Evolutionary conservation across 2,329 filamentous ascomycete species (phyloP).

Genomic region (Fusarium sarcochroum): DNA sequence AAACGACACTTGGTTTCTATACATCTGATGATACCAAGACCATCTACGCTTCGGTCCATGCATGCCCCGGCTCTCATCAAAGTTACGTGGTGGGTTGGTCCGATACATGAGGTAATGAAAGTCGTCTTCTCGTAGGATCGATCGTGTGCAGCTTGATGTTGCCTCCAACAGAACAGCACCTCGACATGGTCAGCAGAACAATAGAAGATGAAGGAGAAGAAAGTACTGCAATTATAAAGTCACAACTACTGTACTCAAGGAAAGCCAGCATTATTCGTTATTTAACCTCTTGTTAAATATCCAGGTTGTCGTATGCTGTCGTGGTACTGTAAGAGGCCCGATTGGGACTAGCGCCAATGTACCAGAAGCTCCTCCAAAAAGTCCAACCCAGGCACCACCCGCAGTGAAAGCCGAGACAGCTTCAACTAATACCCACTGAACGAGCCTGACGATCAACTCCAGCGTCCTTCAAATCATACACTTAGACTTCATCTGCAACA

Average conservation of each 20-base stretch:
- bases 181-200: background rate
- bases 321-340: slow-evolving; percentile 18
- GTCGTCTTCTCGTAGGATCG: background rate
- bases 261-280: background rate
- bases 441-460: background rate
- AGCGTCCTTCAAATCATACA: background rate
- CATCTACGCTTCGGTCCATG: no score
- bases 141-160: background rate
- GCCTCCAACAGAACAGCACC: background rate
- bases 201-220: no score
- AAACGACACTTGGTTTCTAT: background rate
- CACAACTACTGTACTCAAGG: background rate
- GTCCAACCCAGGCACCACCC: slow-evolving; percentile 36
- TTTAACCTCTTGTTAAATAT: background rate
- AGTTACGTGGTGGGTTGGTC: no score
- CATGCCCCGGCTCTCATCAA: no score
- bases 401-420: slow-evolving; percentile 26
- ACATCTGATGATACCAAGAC: no score
- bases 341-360: slow-evolving; percentile 41
- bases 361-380: slow-evolving; percentile 46
- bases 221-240: background rate
- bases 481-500: background rate
- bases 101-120: no score
- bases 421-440: slow-evolving; percentile 14
- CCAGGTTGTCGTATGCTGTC: slow-evolving; percentile 6